These are phyloP conservation scores for Mallotus repandus DNA, from an alignment of 441 rosid genomes.

Conservation along the genomic window DNA sequence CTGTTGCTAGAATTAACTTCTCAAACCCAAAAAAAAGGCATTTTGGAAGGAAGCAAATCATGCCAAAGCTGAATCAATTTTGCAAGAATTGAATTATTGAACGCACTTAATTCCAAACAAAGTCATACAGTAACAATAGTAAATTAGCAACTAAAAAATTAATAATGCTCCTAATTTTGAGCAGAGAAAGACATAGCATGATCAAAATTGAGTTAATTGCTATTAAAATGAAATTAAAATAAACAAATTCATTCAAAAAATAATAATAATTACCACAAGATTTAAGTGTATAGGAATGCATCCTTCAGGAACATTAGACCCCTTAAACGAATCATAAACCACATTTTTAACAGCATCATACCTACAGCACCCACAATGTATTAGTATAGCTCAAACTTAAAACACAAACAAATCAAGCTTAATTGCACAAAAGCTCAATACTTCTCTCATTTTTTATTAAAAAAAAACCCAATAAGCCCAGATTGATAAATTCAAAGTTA, in stretches of 20 bases:
- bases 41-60: neutral
- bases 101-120: neutral
- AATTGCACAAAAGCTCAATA: neutral
- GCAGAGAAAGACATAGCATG: too few species aligned
- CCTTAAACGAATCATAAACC: slow-evolving; percentile 32
- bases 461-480: too few species aligned
- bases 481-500: too few species aligned
- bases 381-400: neutral
- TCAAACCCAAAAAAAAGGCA: neutral
- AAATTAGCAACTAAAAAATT: too few species aligned
- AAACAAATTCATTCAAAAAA: neutral
- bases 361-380: slow-evolving; percentile 37
- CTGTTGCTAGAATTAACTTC: too few species aligned
- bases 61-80: neutral
- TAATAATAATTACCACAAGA: slow-evolving; percentile 62
- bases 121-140: too few species aligned
- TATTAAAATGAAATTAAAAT: neutral
- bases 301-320: slow-evolving; percentile 48
- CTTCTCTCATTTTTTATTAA: too few species aligned
- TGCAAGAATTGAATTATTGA: neutral
- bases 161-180: too few species aligned
- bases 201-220: too few species aligned
- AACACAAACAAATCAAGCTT: neutral
- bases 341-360: slow-evolving; percentile 58
- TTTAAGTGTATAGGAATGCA: slow-evolving; percentile 84